phyloP scores from a whole-genome alignment of 768 basidiomycete species.

The Boletus subcaerulescens region DNA sequence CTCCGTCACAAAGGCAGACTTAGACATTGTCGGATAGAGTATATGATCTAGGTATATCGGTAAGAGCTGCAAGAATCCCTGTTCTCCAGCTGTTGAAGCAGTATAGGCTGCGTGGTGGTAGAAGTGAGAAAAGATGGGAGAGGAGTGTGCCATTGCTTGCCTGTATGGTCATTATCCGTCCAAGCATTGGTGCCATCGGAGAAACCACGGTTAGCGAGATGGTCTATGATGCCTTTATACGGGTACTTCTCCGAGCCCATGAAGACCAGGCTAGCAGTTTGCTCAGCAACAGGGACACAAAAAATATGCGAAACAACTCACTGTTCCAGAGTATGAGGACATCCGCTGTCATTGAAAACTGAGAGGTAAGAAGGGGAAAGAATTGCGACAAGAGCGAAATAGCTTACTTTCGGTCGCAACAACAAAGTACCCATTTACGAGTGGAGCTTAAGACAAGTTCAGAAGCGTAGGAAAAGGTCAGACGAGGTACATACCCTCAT shows the following conservation, averaged over 20 bases:
- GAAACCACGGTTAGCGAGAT: slow-evolving; percentile 91
- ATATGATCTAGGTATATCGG: slow-evolving; percentile 96
- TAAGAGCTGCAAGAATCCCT: slow-evolving; percentile 82
- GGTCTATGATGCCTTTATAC: slow-evolving; percentile 93
- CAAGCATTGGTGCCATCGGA: slow-evolving; percentile 93
- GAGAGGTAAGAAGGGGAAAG: slow-evolving; percentile 1
- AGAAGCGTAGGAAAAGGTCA: slow-evolving; percentile 7
- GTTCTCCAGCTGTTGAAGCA: slow-evolving; percentile 90
- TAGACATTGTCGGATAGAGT: slow-evolving; percentile 90
- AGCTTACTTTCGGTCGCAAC: slow-evolving; percentile 83
- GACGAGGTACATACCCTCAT: slow-evolving; percentile 60
- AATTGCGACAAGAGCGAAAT: neutral
- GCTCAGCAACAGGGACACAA: neutral
- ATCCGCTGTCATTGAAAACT: slow-evolving; percentile 95
- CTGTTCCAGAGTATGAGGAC: slow-evolving; percentile 97
- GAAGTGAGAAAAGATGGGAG: neutral
- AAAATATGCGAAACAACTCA: slow-evolving; percentile 36
- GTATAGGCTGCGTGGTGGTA: slow-evolving; percentile 63
- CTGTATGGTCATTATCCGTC: slow-evolving; percentile 93
- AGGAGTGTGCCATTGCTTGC: neutral
- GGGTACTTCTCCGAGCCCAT: slow-evolving; percentile 96
- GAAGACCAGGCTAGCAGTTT: slow-evolving; percentile 67
- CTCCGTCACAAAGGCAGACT: slow-evolving; percentile 75
- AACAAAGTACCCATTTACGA: slow-evolving; percentile 89
- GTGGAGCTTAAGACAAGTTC: slow-evolving; percentile 54